Evolutionary conservation across 2,329 filamentous ascomycete genomes (phyloP), one percentile per base, ranked within the genome.

Genomic region (Penicillium psychrosexuale): DNA sequence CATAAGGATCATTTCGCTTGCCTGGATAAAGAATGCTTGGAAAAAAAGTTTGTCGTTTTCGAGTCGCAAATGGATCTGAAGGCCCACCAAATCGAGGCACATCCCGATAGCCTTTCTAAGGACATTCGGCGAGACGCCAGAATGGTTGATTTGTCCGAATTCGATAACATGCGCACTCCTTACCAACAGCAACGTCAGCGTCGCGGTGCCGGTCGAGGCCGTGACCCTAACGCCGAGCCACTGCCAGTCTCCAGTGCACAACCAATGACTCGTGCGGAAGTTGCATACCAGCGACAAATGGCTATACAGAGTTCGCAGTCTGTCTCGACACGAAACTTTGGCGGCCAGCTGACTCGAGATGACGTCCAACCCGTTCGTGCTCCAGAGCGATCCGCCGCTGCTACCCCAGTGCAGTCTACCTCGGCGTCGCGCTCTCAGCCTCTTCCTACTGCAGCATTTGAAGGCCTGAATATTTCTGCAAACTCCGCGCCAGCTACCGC

Each of bases 41-140:
- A 97, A 65, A 96, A 96, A 82, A 97, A 97, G 71, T 97, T 97
- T 69, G 89, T 97, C 30, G 94, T 97, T 0, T 99, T 99, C 64
- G 90, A 91, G 52, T 92, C 91, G 0, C 90, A 97, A 67, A 86
- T 99, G 80, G 94, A 99, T 67, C 77, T 99, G 44, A 96, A 97
- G 72, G 94, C 89, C 3, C 94, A 99, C 74, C 90, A 96, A 70
- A 76, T 99, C 9, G 87, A 89, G 64, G 84, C 87, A 51, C 94
- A 99, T 69, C 90, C 87, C 0, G 85, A 86, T 63, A 84, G 87
- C 0, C 72, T 95, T 24, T 90, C 91, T 8, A 97, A 96, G 67
- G 89, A 93, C 62, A 86, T 88, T 2, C 81, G 91, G 53, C 82
- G 91, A 66, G 93, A 97, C 70, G 90, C 91, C 5, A 83, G 92